Percentiles rank a stretch among this genome's conserved stretches.
Evolutionary conservation across 208 protist genomes (phyloP).

Genomic region (Crithidia thermophila): DNA sequence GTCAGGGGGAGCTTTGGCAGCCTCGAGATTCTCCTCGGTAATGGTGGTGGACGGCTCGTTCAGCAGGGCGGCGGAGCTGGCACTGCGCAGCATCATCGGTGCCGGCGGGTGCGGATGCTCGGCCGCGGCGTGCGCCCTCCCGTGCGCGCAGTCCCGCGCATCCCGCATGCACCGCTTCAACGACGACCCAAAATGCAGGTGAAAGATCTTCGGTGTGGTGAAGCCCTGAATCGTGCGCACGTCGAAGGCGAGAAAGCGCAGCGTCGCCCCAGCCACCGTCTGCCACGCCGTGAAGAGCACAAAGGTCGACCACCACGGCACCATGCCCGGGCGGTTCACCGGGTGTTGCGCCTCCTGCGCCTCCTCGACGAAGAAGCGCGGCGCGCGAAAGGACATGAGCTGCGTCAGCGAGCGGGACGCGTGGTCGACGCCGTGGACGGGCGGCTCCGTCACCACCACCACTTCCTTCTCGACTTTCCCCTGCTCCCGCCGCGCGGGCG

Average conservation of each 20-base stretch:
- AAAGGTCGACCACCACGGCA: constrained; percentile 86
- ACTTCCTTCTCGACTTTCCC: background rate
- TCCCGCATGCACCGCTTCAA: constrained; percentile 5
- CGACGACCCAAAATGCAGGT: constrained; percentile 40
- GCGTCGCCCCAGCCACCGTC: constrained; percentile 36
- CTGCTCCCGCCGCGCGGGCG: no score
- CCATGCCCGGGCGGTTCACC: constrained; percentile 71
- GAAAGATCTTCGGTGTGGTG: constrained; percentile 62
- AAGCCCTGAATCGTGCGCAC: constrained; percentile 58
- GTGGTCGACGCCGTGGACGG: constrained; percentile 1
- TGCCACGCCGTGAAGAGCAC: constrained; percentile 69
- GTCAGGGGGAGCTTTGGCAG: no score
- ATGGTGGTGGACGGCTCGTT: background rate
- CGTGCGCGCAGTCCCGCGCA: background rate
- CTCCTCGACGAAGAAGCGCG: constrained; percentile 30
- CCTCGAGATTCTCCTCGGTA: background rate
- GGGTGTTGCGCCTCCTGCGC: constrained; percentile 44
- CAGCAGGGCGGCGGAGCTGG: background rate
- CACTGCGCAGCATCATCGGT: constrained; percentile 1
- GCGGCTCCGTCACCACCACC: no score
- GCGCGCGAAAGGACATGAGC: constrained; percentile 28
- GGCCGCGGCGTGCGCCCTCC: background rate
- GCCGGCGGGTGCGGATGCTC: background rate
- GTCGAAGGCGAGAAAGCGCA: constrained; percentile 81
- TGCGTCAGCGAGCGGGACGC: background rate